Conservation (phyloP, 805 yeast species). For the Kodamaea lidongshanica region DNA sequence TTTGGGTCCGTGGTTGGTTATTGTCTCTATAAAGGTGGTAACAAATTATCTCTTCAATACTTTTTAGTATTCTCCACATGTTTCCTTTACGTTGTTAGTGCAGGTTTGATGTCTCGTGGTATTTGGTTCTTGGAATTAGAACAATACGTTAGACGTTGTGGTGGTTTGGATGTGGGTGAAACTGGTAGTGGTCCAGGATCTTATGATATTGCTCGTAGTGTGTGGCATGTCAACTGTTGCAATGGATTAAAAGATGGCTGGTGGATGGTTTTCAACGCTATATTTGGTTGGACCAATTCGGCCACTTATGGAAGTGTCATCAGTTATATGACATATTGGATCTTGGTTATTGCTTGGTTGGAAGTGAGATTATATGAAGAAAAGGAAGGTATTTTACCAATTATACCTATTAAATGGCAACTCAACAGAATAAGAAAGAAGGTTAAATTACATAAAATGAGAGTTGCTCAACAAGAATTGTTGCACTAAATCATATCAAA, state of each 20-base stretch:
- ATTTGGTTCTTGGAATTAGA: constrained; percentile 41
- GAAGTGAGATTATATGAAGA: constrained; percentile 30
- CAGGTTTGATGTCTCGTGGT: constrained; percentile 40
- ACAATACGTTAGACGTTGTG: constrained; percentile 31
- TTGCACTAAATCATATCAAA: too few species aligned
- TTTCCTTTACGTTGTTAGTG: constrained; percentile 38
- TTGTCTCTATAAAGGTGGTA: constrained; percentile 34
- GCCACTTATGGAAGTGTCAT: constrained; percentile 41
- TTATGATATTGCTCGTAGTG: constrained; percentile 33
- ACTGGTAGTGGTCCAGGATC: constrained; percentile 44
- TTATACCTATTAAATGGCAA: constrained; percentile 38
- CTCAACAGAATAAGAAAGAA: constrained; percentile 29
- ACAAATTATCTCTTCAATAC: constrained; percentile 37
- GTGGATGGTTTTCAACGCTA: constrained; percentile 43
- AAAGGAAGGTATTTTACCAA: constrained; percentile 31
- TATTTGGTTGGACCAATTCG: constrained; percentile 42
- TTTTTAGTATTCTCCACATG: constrained; percentile 35
- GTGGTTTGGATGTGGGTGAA: constrained; percentile 38
- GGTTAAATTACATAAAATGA: constrained; percentile 11
- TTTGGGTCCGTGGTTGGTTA: constrained; percentile 31
- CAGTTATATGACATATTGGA: constrained; percentile 34
- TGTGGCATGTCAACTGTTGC: constrained; percentile 45
- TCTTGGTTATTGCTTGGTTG: constrained; percentile 26
- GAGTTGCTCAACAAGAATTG: constrained; percentile 6
- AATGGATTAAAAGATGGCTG: constrained; percentile 40